Evolutionary conservation across 2,329 filamentous ascomycete genomes (phyloP), one percentile per base, ranked within the genome.

Genomic region (Pseudogymnoascus sp.): DNA sequence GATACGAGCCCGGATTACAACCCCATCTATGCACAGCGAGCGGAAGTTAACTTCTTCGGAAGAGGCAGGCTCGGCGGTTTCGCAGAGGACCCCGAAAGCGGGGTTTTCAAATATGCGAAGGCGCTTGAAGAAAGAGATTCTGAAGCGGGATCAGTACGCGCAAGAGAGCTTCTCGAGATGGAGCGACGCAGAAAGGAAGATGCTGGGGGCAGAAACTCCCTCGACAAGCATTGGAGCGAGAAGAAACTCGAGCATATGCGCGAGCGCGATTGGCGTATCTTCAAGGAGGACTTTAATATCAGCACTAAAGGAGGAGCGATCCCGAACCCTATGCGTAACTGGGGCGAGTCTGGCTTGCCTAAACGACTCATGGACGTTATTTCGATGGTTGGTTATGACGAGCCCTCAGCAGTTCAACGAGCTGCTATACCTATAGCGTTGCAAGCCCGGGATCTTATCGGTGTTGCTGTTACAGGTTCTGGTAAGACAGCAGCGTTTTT

Each of bases 201-300:
- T 67, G 86, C 87, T 10, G 81, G 83, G 65, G 82, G 84, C 64
- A 84, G 89, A 66, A 91, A 88, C 67, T 88, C 88, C 35, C 81
- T 96, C 63, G 93, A 96, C 70, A 93, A 93, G 75, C 92, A 96
- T 76, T 99, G 95, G 95, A 92, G 90, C 63, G 91, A 97, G 73
- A 99, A 99, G 85, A 84, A 83, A 66, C 79, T 97, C 66, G 86
- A 90, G 13, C 90, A 96, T 71, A 99, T 99, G 95, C 90, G 91
- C 66, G 93, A 97, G 77, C 84, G 95, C 74, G 95, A 99, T 76
- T 99, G 95, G 95, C 90, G 95, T 73, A 97, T 99, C 70, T 97
- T 99, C 86, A 99, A 97, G 77, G 95, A 97, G 75, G 93, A 99
- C 76, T 97, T 96, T 78, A 96, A 95, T 70, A 99, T 99, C 73